Evolutionary conservation across 768 basidiomycete genomes (phyloP), one percentile per base, ranked within the genome.

Genomic region (Tylopilus vinaceipallidus): DNA sequence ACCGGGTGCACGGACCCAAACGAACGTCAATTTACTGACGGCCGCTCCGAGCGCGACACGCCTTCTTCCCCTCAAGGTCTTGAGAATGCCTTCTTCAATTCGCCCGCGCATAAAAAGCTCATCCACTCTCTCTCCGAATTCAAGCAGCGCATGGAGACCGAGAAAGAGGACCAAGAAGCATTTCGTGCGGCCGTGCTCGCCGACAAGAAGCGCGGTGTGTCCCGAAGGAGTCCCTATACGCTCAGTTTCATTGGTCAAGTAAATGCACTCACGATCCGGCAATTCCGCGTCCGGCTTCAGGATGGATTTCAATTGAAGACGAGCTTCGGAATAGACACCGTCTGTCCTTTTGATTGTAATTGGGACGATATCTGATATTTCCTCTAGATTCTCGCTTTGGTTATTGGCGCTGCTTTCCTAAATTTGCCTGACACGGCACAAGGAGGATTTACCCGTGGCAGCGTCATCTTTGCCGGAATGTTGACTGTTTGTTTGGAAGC

Each of bases 361-460:
- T 11, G 4, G 8, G 11, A 41, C 20, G n/a, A 16, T 11, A 29
- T 36, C 14, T 60, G 27, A 52, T 48, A 34, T 2, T 33, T 24
- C 16, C 30, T 46, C 23, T 19, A 53, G 62, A 17, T 57, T 16
- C 35, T 54, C 5, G 49, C 83, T n/a, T 59, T 89, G 39, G 76
- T 89, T 35, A 73, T 88, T 56, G 91, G 91, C 30, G 83, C 77
- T 8, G 81, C 85, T 8, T 95, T 82, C 73, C 81, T 83, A 60
- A 80, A 86, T 41, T 77, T 87, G 42, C 88, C 90, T 2, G 60
- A 76, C 13, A 84, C 86, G 0, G 81, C 92, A 6, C 76, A 78
- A 35, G 93, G 93, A 27, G 89, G 86, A 0, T 97, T 97, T 71
- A 92, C 91, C 22, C 82, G 92, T 54, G 91, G 90, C 39, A 77